Evolutionary conservation across 2,329 filamentous ascomycete species (phyloP).

Genomic region (Sporothrix inflata): DNA sequence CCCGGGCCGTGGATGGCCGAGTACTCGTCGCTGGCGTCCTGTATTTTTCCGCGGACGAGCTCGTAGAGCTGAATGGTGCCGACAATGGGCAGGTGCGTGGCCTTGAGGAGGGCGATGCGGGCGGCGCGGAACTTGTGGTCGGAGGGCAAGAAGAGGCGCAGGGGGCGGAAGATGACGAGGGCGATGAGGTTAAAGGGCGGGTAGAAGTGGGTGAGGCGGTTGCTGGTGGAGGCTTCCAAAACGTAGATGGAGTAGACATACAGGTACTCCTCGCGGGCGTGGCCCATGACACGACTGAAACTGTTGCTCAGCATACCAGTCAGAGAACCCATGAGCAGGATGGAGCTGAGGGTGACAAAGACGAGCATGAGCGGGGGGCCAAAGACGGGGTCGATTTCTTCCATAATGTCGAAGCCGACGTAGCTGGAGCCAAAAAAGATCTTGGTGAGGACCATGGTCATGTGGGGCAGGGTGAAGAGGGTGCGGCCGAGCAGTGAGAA

Average conservation of each 20-base stretch:
- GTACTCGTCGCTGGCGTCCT: constrained; percentile 46
- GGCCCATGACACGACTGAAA: constrained; percentile 66
- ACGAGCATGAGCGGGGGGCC: constrained; percentile 68
- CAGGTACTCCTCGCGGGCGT: constrained; percentile 74
- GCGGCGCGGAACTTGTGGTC: constrained; percentile 64
- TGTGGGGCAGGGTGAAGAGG: constrained; percentile 63
- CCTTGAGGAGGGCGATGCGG: constrained; percentile 64
- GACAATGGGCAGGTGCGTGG: constrained; percentile 69
- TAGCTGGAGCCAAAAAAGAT: constrained; percentile 80
- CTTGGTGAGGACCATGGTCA: constrained; percentile 77
- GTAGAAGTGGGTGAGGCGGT: constrained; percentile 70
- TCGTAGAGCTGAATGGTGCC: constrained; percentile 71
- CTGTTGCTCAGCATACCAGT: constrained; percentile 80
- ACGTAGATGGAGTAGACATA: constrained; percentile 73
- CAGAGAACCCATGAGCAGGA: constrained; percentile 76
- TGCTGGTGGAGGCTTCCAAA: constrained; percentile 68
- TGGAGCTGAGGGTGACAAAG: constrained; percentile 77
- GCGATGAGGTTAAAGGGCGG: constrained; percentile 76
- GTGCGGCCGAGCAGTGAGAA: constrained; percentile 78
- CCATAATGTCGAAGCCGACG: constrained; percentile 72
- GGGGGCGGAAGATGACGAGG: constrained; percentile 70
- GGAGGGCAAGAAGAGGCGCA: constrained; percentile 68
- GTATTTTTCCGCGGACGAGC: constrained; percentile 48
- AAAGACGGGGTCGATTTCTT: constrained; percentile 59
- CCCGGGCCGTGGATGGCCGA: constrained; percentile 54